phyloP scores from a whole-genome alignment of 1,284 basidiomycete genomes.

The Trichosporon inkin region DNA sequence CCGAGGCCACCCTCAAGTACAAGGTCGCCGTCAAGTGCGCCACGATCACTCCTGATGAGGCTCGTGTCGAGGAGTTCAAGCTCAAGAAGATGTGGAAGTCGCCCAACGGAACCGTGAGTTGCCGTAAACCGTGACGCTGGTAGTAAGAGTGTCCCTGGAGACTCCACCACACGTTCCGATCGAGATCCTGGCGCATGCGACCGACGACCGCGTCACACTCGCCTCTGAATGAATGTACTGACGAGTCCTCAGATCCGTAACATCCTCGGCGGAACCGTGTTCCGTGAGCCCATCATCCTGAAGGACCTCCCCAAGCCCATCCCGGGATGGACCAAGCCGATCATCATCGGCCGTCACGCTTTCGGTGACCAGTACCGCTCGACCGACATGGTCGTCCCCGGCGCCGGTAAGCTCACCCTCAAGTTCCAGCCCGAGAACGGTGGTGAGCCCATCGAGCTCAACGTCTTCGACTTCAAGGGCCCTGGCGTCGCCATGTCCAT shows the following conservation, averaged over 20 bases:
- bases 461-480: slow-evolving; percentile 87
- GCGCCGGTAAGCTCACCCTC: slow-evolving; percentile 83
- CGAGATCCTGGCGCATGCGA: too few relatives aligned
- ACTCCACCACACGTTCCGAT: too few relatives aligned
- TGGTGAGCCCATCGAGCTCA: slow-evolving; percentile 59
- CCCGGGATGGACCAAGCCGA: slow-evolving; percentile 95
- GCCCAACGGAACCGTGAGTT: slow-evolving; percentile 82
- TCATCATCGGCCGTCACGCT: slow-evolving; percentile 93
- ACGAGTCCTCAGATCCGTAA: slow-evolving; percentile 72
- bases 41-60: slow-evolving; percentile 96
- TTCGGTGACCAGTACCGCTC: slow-evolving; percentile 96
- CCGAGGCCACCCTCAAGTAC: slow-evolving; percentile 81
- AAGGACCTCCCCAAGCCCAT: slow-evolving; percentile 85
- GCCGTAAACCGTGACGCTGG: slow-evolving; percentile 9
- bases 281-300: slow-evolving; percentile 96
- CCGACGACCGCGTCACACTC: too few relatives aligned
- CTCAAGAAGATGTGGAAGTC: slow-evolving; percentile 98
- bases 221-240: not conserved
- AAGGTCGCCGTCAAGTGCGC: slow-evolving; percentile 82
- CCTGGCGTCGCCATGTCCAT: slow-evolving; percentile 84
- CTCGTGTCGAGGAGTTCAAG: slow-evolving; percentile 68
- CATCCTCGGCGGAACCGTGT: slow-evolving; percentile 95
- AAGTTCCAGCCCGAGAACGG: slow-evolving; percentile 77
- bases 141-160: too few relatives aligned
- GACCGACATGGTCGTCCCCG: slow-evolving; percentile 81